Evolutionary conservation across 331 rosid species (phyloP).

Genomic region (Stylosanthes scabra): DNA sequence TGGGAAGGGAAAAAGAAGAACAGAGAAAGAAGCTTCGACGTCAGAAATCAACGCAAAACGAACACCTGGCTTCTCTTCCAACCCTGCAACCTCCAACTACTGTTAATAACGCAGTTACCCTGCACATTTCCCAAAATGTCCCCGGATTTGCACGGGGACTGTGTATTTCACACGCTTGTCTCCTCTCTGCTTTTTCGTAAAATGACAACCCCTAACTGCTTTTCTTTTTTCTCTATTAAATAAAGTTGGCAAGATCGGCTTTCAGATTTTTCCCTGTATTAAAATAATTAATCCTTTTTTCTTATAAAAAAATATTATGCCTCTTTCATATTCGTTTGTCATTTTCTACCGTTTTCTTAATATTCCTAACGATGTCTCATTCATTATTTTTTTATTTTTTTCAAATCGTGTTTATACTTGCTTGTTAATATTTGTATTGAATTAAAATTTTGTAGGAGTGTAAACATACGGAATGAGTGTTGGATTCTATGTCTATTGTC

Average conservation of each 20-base stretch:
- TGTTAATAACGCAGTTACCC: neutral
- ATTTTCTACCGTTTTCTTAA: neutral
- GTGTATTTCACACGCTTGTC: neutral
- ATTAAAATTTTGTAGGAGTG: too few species aligned
- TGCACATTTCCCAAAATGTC: neutral
- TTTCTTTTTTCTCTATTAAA: too few species aligned
- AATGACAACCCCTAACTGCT: too few species aligned
- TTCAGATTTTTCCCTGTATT: neutral
- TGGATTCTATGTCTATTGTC: too few species aligned
- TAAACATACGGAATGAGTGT: too few species aligned
- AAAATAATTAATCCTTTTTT: neutral
- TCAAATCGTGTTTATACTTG: neutral
- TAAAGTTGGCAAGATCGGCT: neutral
- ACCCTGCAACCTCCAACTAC: neutral
- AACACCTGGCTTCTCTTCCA: neutral
- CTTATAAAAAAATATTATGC: neutral
- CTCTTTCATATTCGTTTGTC: neutral
- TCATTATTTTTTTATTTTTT: neutral
- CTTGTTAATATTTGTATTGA: too few species aligned
- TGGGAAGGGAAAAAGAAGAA: neutral
- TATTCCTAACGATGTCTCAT: neutral
- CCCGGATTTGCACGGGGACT: neutral
- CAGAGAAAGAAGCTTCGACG: slow-evolving; percentile 61
- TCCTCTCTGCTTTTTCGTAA: neutral
- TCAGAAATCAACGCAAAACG: slow-evolving; percentile 38